Percentiles rank a stretch among this genome's conserved stretches.
Evolutionary conservation across 352 stramenopile species (phyloP).

Genomic region (Globisporangium nunn): DNA sequence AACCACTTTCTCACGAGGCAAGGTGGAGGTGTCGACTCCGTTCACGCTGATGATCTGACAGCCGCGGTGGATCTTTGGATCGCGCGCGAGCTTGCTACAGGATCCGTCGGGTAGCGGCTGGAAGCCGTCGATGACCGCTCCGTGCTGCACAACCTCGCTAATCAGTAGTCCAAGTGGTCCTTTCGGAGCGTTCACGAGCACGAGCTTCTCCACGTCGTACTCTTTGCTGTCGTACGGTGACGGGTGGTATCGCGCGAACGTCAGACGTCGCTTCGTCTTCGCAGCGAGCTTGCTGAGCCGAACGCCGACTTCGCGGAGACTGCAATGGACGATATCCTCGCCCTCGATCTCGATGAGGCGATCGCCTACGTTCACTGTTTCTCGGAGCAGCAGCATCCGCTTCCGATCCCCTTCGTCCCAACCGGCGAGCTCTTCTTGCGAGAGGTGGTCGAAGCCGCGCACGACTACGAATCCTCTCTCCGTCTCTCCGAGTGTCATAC

Average conservation of each 20-base stretch:
- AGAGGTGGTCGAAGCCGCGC: slow-evolving; percentile 24
- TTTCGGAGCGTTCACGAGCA: slow-evolving; percentile 26
- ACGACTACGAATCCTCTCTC: slow-evolving; percentile 41
- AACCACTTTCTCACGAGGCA: slow-evolving; percentile 29
- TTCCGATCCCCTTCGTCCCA: slow-evolving; percentile 28
- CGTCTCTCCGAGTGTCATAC: slow-evolving; percentile 45
- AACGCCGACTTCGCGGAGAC: slow-evolving; percentile 32
- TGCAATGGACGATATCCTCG: slow-evolving; percentile 34
- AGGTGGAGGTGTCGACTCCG: slow-evolving; percentile 32
- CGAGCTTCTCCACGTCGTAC: slow-evolving; percentile 51
- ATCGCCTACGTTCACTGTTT: slow-evolving; percentile 34
- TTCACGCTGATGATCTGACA: slow-evolving; percentile 56
- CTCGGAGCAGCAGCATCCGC: slow-evolving; percentile 23
- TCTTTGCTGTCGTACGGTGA: slow-evolving; percentile 16
- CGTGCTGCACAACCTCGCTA: slow-evolving; percentile 28
- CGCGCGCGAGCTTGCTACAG: slow-evolving; percentile 23
- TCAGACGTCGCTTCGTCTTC: slow-evolving; percentile 27
- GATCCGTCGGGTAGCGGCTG: slow-evolving; percentile 31
- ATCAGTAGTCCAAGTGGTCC: slow-evolving; percentile 45
- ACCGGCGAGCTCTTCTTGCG: slow-evolving; percentile 14
- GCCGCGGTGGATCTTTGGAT: slow-evolving; percentile 35
- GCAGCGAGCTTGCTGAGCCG: slow-evolving; percentile 33
- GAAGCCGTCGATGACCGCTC: slow-evolving; percentile 46
- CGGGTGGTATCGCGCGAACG: slow-evolving; percentile 42
- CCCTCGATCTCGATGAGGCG: slow-evolving; percentile 45